Evolutionary conservation across 192 early-diverging fungal genomes (phyloP).

Genomic region (Phycomyces blakesleeanus): DNA sequence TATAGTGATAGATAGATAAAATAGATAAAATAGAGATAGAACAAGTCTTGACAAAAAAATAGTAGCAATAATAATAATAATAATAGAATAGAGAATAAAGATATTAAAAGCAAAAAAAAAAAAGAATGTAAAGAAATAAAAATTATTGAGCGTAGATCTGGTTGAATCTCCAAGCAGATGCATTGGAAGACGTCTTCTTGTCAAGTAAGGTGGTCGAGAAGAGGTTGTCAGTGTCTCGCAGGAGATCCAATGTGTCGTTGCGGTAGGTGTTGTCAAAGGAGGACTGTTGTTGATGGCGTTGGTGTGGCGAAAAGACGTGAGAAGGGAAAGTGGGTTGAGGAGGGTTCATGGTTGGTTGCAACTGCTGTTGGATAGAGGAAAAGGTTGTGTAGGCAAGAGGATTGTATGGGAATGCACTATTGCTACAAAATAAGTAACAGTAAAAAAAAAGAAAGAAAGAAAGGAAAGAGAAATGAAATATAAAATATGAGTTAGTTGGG

Average conservation of each 20-base stretch:
- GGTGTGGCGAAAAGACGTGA: conserved; percentile 19
- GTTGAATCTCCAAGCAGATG: conserved; percentile 1
- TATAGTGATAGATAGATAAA: neutral
- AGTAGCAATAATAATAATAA: conserved; percentile 1
- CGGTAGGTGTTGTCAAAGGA: conserved; percentile 10
- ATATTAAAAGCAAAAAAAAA: conserved; percentile 11
- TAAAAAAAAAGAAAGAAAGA: too few relatives aligned
- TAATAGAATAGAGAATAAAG: neutral
- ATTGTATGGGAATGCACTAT: neutral
- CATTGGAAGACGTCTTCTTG: neutral
- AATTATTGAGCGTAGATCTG: conserved; percentile 4
- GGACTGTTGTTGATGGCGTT: conserved; percentile 1
- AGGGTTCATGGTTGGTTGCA: neutral
- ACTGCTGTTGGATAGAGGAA: conserved; percentile 8
- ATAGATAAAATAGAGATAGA: conserved; percentile 1
- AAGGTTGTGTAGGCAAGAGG: conserved; percentile 9
- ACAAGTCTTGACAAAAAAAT: neutral
- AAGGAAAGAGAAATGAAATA: too few relatives aligned
- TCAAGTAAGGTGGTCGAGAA: neutral
- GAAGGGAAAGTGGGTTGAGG: neutral
- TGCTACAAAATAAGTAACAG: too few relatives aligned
- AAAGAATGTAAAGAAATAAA: neutral
- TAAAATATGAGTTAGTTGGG: too few relatives aligned
- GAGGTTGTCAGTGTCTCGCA: conserved; percentile 8
- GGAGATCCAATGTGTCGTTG: neutral